Percentiles rank a stretch among this genome's conserved stretches.
These are phyloP conservation scores for Saturnispora sekii DNA, from an alignment of 805 yeast genomes.

Conservation along the genomic window DNA sequence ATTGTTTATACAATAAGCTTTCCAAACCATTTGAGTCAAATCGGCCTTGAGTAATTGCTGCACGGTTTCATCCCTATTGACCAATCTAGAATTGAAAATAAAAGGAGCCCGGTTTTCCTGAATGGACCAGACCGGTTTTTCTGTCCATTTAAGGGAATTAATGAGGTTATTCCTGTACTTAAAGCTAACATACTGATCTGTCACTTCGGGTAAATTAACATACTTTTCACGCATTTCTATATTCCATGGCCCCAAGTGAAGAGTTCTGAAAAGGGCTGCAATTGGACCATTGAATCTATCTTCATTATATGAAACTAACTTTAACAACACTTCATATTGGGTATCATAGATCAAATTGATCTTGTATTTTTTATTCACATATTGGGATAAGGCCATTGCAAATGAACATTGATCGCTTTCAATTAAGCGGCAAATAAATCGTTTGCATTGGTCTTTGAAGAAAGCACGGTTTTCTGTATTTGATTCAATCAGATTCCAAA, in stretches of 20 bases:
- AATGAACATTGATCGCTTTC: conserved; percentile 2
- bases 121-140: neutral
- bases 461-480: neutral
- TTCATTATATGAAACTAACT: neutral
- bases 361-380: neutral
- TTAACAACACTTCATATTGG: conserved; percentile 1
- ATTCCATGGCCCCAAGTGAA: neutral
- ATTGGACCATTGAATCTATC: neutral
- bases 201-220: neutral
- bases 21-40: neutral
- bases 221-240: neutral
- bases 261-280: neutral
- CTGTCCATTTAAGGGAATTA: neutral
- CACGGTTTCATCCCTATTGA: neutral
- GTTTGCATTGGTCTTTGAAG: conserved; percentile 2
- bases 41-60: neutral
- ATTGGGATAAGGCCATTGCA: conserved; percentile 7
- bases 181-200: neutral
- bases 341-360: conserved; percentile 1
- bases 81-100: neutral
- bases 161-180: neutral
- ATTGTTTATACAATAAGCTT: neutral
- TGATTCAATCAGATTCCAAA: conserved; percentile 1
- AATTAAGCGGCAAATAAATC: neutral
- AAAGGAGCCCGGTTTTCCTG: neutral